phyloP scores from a whole-genome alignment of 1,284 basidiomycete species.

The Waitea zeae region DNA sequence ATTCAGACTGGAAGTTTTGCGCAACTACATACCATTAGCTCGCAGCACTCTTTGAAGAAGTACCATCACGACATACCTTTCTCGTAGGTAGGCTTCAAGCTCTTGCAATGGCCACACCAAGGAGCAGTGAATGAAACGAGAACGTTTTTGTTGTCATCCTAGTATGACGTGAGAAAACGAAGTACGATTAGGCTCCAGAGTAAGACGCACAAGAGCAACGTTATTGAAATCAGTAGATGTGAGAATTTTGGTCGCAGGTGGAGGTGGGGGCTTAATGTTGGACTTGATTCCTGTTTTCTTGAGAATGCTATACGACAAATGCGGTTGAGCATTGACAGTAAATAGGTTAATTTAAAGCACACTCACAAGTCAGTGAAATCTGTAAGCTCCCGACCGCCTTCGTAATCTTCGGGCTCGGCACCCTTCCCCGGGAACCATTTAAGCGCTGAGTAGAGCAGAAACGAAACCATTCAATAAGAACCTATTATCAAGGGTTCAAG shows the following conservation, averaged over 20 bases:
- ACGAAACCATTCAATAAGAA: slow-evolving; percentile 5
- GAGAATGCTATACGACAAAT: slow-evolving; percentile 36
- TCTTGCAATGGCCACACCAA: slow-evolving; percentile 84
- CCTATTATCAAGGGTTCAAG: not conserved
- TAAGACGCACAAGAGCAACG: slow-evolving; percentile 47
- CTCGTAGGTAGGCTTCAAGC: slow-evolving; percentile 76
- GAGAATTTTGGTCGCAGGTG: slow-evolving; percentile 54
- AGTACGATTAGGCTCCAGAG: no score
- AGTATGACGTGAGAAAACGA: no score
- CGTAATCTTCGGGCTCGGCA: slow-evolving; percentile 56
- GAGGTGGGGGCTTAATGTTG: slow-evolving; percentile 71
- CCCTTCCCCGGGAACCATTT: slow-evolving; percentile 74
- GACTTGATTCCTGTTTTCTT: slow-evolving; percentile 69
- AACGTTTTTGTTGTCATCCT: slow-evolving; percentile 69
- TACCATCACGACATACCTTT: slow-evolving; percentile 24
- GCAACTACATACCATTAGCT: slow-evolving; percentile 46
- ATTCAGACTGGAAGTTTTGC: slow-evolving; percentile 60
- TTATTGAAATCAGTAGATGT: slow-evolving; percentile 62
- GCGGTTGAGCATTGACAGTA: not conserved
- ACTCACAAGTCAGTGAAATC: slow-evolving; percentile 60
- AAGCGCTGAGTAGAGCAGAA: slow-evolving; percentile 33
- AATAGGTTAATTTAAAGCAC: slow-evolving; percentile 3
- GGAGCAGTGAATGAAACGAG: slow-evolving; percentile 86
- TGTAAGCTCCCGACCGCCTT: slow-evolving; percentile 70
- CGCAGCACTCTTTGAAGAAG: no score